Percentiles rank a stretch among this genome's conserved stretches.
Evolutionary conservation across 2,329 filamentous ascomycete species (phyloP).

Genomic region (Claviceps purpurea): DNA sequence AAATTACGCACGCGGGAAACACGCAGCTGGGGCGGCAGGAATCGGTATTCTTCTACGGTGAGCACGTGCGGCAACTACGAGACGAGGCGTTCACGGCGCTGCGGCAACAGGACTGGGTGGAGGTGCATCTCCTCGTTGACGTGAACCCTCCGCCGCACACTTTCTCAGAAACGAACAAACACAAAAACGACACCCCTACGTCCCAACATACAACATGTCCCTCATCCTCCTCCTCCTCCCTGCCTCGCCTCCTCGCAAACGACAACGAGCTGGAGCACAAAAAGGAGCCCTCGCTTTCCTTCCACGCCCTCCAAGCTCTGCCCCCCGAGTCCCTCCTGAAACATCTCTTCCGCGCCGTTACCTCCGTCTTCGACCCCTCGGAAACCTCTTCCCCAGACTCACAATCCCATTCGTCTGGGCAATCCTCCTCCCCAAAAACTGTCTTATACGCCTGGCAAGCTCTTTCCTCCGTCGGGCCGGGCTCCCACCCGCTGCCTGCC

Average conservation of each 20-base stretch:
- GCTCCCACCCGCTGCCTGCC: slow-evolving; percentile 58
- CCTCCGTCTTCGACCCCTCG: slow-evolving; percentile 28
- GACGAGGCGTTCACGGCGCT: slow-evolving; percentile 77
- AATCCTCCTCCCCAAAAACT: slow-evolving; percentile 17
- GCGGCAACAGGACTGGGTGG: slow-evolving; percentile 58
- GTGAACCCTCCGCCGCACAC: slow-evolving; percentile 14
- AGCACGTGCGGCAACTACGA: slow-evolving; percentile 60
- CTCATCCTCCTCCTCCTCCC: background rate
- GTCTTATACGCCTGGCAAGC: slow-evolving; percentile 35
- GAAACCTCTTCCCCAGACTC: slow-evolving; percentile 17
- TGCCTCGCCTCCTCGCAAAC: slow-evolving; percentile 5
- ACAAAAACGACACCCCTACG: background rate
- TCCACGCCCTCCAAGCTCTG: background rate
- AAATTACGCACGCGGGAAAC: slow-evolving; percentile 69
- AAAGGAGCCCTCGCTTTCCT: background rate
- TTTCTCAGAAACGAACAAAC: slow-evolving; percentile 8
- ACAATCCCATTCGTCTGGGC: slow-evolving; percentile 13
- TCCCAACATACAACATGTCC: background rate
- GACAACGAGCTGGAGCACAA: background rate
- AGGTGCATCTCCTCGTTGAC: slow-evolving; percentile 49
- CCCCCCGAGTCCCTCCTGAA: slow-evolving; percentile 29
- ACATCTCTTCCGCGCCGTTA: slow-evolving; percentile 32
- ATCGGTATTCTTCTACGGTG: slow-evolving; percentile 64
- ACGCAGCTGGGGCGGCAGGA: slow-evolving; percentile 77
- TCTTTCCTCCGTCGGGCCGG: slow-evolving; percentile 38